phyloP scores from a whole-genome alignment of 176 grass and related monocot genomes.

The Alopecurus myosuroides region DNA sequence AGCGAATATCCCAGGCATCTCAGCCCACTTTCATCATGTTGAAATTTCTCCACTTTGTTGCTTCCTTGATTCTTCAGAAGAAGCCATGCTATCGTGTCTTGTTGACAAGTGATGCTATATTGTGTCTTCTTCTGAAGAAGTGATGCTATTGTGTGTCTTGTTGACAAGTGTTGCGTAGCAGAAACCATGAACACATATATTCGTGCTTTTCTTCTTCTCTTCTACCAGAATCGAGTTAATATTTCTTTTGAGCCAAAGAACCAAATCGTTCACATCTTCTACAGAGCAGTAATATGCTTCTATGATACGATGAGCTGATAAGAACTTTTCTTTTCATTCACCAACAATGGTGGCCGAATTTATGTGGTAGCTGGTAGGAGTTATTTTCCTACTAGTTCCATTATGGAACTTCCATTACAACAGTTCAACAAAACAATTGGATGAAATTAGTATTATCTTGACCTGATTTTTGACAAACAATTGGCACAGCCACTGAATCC shows the following conservation, averaged over 20 bases:
- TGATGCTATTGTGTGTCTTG: neutral
- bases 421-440: neutral
- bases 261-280: neutral
- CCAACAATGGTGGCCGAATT: too few species aligned
- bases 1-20: neutral
- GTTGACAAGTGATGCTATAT: neutral
- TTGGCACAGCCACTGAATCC: too few species aligned
- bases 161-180: neutral
- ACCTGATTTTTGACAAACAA: neutral
- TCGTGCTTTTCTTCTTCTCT: too few species aligned
- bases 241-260: too few species aligned
- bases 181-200: too few species aligned
- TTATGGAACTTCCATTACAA: too few species aligned
- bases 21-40: neutral
- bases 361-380: too few species aligned
- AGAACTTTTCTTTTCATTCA: neutral
- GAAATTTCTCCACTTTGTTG: neutral
- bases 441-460: neutral
- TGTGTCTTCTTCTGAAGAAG: neutral
- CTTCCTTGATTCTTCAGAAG: neutral
- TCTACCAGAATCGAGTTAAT: too few species aligned
- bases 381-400: too few species aligned
- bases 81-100: neutral
- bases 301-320: slow-evolving; percentile 1
- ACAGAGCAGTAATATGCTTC: neutral